Conservation (phyloP, 1,284 basidiomycete species). For the Ceratobasidium sp. region DNA sequence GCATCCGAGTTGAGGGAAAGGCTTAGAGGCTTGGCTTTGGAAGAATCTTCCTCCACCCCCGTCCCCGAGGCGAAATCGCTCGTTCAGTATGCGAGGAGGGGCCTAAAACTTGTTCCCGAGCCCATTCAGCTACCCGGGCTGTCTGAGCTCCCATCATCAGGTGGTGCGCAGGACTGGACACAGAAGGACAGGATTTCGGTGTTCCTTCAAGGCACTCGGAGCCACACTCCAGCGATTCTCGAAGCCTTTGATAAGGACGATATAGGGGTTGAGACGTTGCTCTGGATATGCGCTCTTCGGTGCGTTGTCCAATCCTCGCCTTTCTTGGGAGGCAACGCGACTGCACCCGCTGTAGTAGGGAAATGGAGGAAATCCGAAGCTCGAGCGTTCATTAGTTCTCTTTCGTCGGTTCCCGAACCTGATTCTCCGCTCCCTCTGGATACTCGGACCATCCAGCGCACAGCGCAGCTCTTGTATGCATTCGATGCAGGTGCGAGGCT, state of each 20-base stretch:
- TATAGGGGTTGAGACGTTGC: slow-evolving; percentile 56
- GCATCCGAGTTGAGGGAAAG: slow-evolving; percentile 35
- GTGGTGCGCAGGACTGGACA: slow-evolving; percentile 49
- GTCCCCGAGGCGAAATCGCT: slow-evolving; percentile 7
- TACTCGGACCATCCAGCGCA: slow-evolving; percentile 72
- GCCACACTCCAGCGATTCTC: slow-evolving; percentile 58
- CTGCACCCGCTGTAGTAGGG: slow-evolving; percentile 61
- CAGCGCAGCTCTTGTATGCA: slow-evolving; percentile 67
- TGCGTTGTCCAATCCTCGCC: slow-evolving; percentile 61
- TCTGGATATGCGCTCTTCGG: slow-evolving; percentile 62
- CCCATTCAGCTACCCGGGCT: slow-evolving; percentile 48
- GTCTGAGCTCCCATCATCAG: slow-evolving; percentile 45
- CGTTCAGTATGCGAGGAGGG: slow-evolving; percentile 45
- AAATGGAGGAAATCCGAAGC: slow-evolving; percentile 73
- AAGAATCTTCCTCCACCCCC: no score
- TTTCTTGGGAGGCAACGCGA: slow-evolving; percentile 51
- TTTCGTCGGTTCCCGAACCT: slow-evolving; percentile 46
- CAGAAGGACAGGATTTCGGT: slow-evolving; percentile 37
- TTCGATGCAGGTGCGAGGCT: slow-evolving; percentile 65
- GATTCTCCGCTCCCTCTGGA: slow-evolving; percentile 44
- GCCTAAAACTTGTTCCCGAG: slow-evolving; percentile 46
- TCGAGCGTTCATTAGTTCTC: slow-evolving; percentile 64
- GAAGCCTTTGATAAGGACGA: slow-evolving; percentile 44
- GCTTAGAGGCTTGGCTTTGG: background rate
- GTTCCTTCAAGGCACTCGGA: slow-evolving; percentile 43